These are phyloP conservation scores for Dendrobium nobile DNA, from an alignment of 106 monocot genomes.

Conservation along the genomic window DNA sequence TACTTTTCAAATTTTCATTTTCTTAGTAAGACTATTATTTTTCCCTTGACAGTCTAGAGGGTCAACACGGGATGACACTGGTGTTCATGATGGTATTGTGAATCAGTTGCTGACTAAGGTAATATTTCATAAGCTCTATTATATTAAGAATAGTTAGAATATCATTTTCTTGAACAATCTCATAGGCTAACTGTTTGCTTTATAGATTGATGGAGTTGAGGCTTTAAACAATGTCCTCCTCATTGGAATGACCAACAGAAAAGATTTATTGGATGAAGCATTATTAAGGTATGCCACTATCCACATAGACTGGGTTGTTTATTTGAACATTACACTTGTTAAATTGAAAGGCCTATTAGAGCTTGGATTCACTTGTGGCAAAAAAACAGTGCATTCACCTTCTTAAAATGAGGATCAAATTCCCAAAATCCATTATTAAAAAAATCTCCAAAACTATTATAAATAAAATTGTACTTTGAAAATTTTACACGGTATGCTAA, in stretches of 20 bases:
- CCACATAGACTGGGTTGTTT: background rate
- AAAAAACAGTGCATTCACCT: background rate
- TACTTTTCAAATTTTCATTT: too few relatives aligned
- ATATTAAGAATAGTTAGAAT: background rate
- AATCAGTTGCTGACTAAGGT: conserved; percentile 99
- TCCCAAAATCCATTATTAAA: background rate
- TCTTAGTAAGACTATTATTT: background rate
- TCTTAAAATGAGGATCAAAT: background rate
- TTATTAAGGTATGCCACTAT: conserved; percentile 54
- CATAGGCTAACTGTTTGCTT: conserved; percentile 19
- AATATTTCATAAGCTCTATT: conserved; percentile 1
- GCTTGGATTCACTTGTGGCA: background rate
- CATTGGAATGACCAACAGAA: conserved; percentile 99
- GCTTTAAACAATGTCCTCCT: conserved; percentile 95
- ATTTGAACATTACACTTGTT: background rate
- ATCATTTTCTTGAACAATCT: background rate
- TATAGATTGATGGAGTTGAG: conserved; percentile 98
- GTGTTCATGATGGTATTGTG: conserved; percentile 97
- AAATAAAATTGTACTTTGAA: background rate
- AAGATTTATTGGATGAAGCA: conserved; percentile 97
- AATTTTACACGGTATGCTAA: background rate
- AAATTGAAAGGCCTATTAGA: background rate
- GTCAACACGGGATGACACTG: conserved; percentile 95
- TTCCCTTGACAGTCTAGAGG: conserved; percentile 71
- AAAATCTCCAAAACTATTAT: background rate